Evolutionary conservation across 2,329 filamentous ascomycete species (phyloP).

Genomic region (Polytolypa hystricis): DNA sequence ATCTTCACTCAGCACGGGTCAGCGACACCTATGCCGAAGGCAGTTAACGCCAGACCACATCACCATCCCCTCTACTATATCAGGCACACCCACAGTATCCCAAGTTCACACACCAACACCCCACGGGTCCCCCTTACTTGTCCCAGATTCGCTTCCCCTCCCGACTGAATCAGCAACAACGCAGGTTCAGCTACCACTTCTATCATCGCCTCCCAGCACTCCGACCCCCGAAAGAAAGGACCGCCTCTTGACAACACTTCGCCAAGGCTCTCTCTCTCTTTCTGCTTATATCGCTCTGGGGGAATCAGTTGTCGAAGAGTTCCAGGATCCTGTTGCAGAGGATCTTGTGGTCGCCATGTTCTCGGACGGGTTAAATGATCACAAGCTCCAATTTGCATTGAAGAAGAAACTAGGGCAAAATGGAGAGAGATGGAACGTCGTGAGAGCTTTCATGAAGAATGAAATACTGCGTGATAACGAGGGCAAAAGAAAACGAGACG

Average conservation of each 20-base stretch:
- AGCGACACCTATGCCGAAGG: too few species aligned
- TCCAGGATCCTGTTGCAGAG: constrained; percentile 14
- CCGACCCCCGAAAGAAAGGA: constrained; percentile 2
- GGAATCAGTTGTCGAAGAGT: constrained; percentile 10
- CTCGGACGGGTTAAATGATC: constrained; percentile 21
- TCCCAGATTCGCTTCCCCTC: constrained; percentile 7
- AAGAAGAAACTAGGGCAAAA: constrained; percentile 15
- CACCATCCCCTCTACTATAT: constrained; percentile 6
- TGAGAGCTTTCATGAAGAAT: constrained; percentile 1
- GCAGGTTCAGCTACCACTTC: neutral
- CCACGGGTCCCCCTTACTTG: constrained; percentile 3
- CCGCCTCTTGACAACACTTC: constrained; percentile 7
- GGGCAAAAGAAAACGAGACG: neutral
- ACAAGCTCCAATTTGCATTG: constrained; percentile 10
- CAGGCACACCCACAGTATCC: constrained; percentile 5
- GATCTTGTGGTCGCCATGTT: constrained; percentile 20
- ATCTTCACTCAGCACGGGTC: too few species aligned
- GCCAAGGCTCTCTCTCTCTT: constrained; percentile 17
- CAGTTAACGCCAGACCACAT: too few species aligned
- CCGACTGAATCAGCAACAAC: neutral
- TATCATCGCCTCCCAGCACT: neutral
- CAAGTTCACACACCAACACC: constrained; percentile 1
- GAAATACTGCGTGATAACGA: constrained; percentile 3
- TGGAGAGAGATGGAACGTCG: constrained; percentile 21
- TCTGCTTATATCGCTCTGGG: constrained; percentile 19